phyloP scores from a whole-genome alignment of 1,284 basidiomycete species.

The Cryptococcus depauperatus region DNA sequence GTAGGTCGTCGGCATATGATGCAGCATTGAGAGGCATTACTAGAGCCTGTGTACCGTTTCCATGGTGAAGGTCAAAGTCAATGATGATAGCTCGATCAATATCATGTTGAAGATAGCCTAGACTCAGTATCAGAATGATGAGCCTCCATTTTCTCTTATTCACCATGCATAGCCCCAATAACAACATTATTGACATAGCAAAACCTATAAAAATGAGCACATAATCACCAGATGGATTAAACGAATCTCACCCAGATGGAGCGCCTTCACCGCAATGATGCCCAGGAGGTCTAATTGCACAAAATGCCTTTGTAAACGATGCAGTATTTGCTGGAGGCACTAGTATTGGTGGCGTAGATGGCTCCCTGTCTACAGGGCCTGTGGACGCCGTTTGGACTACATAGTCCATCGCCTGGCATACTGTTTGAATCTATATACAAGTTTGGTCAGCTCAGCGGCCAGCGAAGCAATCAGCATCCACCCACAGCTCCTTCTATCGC shows the following conservation, averaged over 20 bases:
- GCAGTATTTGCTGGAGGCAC: neutral
- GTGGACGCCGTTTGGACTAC: conserved; percentile 39
- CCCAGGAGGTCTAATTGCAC: conserved; percentile 76
- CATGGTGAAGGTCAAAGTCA: conserved; percentile 88
- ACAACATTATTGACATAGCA: conserved; percentile 93
- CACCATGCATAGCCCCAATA: conserved; percentile 82
- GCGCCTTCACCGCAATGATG: conserved; percentile 84
- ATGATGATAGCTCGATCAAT: conserved; percentile 76
- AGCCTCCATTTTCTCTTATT: conserved; percentile 10
- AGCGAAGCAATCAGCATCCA: neutral
- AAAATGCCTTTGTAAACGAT: conserved; percentile 57
- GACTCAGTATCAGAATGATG: neutral
- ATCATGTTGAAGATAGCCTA: conserved; percentile 71
- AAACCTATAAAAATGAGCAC: conserved; percentile 47
- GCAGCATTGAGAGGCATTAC: conserved; percentile 88
- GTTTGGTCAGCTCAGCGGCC: conserved; percentile 38
- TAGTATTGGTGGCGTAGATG: conserved; percentile 19
- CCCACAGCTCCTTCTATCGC: conserved; percentile 41
- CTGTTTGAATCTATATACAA: conserved; percentile 50
- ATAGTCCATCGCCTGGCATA: conserved; percentile 74
- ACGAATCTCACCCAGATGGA: conserved; percentile 59
- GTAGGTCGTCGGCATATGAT: conserved; percentile 59
- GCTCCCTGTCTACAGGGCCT: conserved; percentile 12
- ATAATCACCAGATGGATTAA: neutral
- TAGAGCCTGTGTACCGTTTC: conserved; percentile 84